phyloP scores from a whole-genome alignment of 2,329 filamentous ascomycete species.

The Paraphoma chrysanthemicola region DNA sequence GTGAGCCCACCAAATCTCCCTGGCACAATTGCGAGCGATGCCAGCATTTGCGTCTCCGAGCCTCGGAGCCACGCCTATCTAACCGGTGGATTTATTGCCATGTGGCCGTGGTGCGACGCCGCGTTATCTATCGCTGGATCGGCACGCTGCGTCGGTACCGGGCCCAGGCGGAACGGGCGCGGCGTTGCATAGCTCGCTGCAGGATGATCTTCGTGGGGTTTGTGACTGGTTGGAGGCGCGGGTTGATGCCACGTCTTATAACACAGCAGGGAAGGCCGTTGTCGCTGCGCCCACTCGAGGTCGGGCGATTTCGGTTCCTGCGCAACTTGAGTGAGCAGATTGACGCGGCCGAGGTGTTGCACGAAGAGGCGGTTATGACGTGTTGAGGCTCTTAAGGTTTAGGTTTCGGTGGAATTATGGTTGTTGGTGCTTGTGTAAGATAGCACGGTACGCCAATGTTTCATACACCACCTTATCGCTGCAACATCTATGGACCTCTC shows the following conservation, averaged over 20 bases:
- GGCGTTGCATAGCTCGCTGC: constrained; percentile 7
- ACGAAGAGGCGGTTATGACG: background rate
- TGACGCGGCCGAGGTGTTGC: background rate
- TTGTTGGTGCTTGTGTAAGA: background rate
- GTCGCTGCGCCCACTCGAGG: background rate
- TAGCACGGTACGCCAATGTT: no score
- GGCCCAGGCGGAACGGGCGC: background rate
- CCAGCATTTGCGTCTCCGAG: background rate
- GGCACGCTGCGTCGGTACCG: background rate
- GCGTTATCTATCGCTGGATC: constrained; percentile 5
- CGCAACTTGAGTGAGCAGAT: background rate
- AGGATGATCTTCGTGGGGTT: background rate
- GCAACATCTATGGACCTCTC: no score
- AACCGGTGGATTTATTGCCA: constrained; percentile 1
- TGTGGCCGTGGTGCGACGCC: background rate
- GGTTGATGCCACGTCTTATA: background rate
- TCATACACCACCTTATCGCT: no score
- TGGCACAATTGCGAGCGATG: background rate
- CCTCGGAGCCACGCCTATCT: constrained; percentile 3
- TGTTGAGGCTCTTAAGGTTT: background rate
- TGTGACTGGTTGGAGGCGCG: background rate
- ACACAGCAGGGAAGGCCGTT: background rate
- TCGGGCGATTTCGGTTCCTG: background rate
- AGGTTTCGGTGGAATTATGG: background rate
- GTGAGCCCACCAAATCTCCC: background rate